Evolutionary conservation across 768 basidiomycete genomes (phyloP).

Genomic region (Suillus paluster): DNA sequence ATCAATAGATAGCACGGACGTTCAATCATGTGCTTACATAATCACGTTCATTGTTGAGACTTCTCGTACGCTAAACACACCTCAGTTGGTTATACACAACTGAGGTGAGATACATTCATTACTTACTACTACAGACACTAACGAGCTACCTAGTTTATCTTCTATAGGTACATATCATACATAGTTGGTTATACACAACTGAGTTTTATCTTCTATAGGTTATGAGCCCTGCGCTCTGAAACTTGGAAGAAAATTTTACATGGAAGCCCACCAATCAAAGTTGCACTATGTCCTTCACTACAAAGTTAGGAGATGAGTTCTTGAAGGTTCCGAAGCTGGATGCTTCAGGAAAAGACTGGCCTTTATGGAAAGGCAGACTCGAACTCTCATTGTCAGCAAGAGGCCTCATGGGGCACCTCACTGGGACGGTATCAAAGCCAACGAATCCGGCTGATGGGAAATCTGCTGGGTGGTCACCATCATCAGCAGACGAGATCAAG

Average conservation of each 20-base stretch:
- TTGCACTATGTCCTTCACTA: too few relatives aligned
- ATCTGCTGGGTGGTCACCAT: neutral
- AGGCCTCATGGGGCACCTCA: conserved; percentile 26
- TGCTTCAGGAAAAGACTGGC: conserved; percentile 12
- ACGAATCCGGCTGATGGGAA: conserved; percentile 14
- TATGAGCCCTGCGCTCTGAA: too few relatives aligned
- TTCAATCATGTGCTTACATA: neutral
- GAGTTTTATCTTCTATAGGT: too few relatives aligned
- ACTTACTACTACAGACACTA: neutral
- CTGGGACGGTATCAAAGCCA: conserved; percentile 16
- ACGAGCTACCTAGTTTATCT: neutral
- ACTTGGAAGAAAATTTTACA: too few relatives aligned
- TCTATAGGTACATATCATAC: neutral
- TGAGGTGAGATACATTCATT: neutral
- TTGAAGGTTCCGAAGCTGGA: conserved; percentile 10
- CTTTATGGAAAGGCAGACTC: conserved; percentile 27
- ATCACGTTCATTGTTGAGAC: neutral
- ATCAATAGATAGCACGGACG: too few relatives aligned
- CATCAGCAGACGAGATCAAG: conserved; percentile 8
- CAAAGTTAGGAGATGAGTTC: neutral
- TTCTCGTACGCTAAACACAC: neutral
- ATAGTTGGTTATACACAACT: too few relatives aligned
- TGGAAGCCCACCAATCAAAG: too few relatives aligned
- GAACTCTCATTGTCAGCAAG: conserved; percentile 19
- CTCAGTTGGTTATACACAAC: neutral